Conservation (phyloP, 768 basidiomycete species). For the Lactifluus subvellereus region DNA sequence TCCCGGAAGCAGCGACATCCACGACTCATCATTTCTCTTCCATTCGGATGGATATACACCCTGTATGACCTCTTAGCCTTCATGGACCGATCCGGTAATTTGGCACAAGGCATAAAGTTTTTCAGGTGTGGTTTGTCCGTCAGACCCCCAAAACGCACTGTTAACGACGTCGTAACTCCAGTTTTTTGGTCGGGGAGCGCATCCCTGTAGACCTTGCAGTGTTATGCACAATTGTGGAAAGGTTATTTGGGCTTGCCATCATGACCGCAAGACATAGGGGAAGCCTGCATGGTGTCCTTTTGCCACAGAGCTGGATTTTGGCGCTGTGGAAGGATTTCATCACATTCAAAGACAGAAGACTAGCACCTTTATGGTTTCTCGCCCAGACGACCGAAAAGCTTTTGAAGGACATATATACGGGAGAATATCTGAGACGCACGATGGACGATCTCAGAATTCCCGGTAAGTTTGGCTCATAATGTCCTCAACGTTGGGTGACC, state of each 20-base stretch:
- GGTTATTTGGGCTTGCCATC: slow-evolving; percentile 39
- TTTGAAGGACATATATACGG: slow-evolving; percentile 11
- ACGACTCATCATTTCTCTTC: background rate
- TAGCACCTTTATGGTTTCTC: background rate
- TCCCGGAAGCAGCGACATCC: background rate
- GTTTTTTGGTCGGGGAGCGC: slow-evolving; percentile 38
- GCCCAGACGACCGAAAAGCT: background rate
- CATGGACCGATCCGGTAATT: slow-evolving; percentile 31
- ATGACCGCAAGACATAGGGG: slow-evolving; percentile 31
- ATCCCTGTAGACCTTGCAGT: slow-evolving; percentile 42
- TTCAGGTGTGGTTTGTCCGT: slow-evolving; percentile 9
- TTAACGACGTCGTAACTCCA: slow-evolving; percentile 25
- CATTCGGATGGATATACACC: background rate
- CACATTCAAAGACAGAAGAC: background rate
- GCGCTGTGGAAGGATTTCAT: slow-evolving; percentile 20
- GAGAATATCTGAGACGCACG: slow-evolving; percentile 3
- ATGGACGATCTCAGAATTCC: background rate
- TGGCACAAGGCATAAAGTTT: slow-evolving; percentile 38
- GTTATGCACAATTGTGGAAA: slow-evolving; percentile 49
- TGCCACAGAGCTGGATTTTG: slow-evolving; percentile 51
- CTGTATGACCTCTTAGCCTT: slow-evolving; percentile 10
- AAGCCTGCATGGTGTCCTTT: slow-evolving; percentile 40
- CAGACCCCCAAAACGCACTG: background rate
- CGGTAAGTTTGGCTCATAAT: background rate
- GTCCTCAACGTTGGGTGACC: background rate